Percentiles rank a stretch among this genome's conserved stretches.
Evolutionary conservation across 495 filamentous ascomycete genomes (phyloP).

Genomic region (Penicillium herquei): DNA sequence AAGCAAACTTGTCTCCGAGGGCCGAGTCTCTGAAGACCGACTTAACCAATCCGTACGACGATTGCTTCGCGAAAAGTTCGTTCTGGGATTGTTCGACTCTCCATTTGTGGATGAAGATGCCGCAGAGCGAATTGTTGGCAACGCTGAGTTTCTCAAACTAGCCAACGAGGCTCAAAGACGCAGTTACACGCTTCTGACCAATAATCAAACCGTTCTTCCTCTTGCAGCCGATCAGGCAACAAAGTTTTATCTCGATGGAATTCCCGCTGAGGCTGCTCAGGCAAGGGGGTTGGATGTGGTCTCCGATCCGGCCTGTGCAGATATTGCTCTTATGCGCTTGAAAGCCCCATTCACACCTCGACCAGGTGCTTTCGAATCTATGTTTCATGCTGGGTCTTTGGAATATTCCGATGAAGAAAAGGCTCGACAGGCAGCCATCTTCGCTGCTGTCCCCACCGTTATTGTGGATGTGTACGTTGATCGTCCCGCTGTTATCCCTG

Average conservation of each 20-base stretch:
- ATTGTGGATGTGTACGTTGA: conserved; percentile 1
- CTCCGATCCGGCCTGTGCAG: conserved; percentile 23
- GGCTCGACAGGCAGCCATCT: conserved; percentile 14
- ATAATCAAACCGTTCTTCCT: conserved; percentile 12
- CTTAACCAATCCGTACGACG: conserved; percentile 13
- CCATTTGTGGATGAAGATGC: conserved; percentile 30
- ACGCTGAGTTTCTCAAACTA: conserved; percentile 26
- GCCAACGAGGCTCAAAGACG: conserved; percentile 19
- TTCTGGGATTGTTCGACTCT: conserved; percentile 14
- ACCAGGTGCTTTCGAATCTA: conserved; percentile 25
- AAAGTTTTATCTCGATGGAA: not conserved
- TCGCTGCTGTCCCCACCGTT: not conserved
- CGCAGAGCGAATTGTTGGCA: conserved; percentile 28
- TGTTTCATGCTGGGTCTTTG: conserved; percentile 33
- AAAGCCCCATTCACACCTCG: conserved; percentile 32
- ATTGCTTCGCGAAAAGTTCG: conserved; percentile 13
- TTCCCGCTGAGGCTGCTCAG: not conserved
- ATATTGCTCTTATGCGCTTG: conserved; percentile 32
- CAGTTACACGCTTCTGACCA: conserved; percentile 36
- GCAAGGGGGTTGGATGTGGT: not conserved
- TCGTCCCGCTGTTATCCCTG: not conserved
- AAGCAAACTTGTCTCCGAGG: conserved; percentile 6
- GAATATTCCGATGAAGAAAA: conserved; percentile 30
- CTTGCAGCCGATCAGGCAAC: not conserved
- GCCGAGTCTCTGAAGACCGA: not conserved